Conservation (phyloP, 176 grass and related monocot genomes). For the Coix lacrymajobi region DNA sequence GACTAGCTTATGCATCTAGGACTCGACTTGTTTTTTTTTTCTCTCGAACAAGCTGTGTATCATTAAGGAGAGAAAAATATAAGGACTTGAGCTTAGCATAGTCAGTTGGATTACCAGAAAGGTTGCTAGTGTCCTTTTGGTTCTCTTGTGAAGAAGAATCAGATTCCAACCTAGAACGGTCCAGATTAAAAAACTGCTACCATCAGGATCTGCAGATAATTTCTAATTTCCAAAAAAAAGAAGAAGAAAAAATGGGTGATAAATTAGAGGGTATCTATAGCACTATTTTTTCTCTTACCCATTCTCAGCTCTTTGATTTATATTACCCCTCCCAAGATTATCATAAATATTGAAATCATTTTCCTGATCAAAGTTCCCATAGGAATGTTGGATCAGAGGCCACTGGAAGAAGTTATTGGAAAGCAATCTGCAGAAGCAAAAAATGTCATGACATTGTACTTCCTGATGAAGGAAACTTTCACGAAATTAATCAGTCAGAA, state of each 20-base stretch:
- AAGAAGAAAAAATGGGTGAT: neutral
- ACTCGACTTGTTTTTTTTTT: neutral
- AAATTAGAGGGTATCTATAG: constrained; percentile 9
- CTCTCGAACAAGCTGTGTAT: neutral
- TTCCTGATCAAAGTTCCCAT: constrained; percentile 49
- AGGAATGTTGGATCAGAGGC: constrained; percentile 38
- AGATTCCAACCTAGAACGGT: constrained; percentile 38
- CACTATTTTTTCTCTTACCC: constrained; percentile 45
- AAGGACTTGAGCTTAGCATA: constrained; percentile 7
- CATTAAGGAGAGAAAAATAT: neutral
- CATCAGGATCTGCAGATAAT: constrained; percentile 12
- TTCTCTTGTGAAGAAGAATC: constrained; percentile 38
- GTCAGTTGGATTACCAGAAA: constrained; percentile 54
- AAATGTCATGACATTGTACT: constrained; percentile 1
- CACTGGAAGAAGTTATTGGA: constrained; percentile 66
- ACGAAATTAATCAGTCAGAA: constrained; percentile 14
- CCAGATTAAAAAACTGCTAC: constrained; percentile 28
- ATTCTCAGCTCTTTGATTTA: constrained; percentile 48
- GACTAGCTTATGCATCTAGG: constrained; percentile 10
- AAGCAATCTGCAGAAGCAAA: constrained; percentile 65
- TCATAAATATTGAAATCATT: constrained; percentile 45
- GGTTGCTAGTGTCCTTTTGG: constrained; percentile 44
- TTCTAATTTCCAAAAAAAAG: neutral
- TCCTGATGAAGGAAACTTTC: neutral
- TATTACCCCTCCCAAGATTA: constrained; percentile 26